These are phyloP conservation scores for Hymenoscyphus fructigenus DNA, from an alignment of 2,329 filamentous ascomycete species.

Conservation along the genomic window DNA sequence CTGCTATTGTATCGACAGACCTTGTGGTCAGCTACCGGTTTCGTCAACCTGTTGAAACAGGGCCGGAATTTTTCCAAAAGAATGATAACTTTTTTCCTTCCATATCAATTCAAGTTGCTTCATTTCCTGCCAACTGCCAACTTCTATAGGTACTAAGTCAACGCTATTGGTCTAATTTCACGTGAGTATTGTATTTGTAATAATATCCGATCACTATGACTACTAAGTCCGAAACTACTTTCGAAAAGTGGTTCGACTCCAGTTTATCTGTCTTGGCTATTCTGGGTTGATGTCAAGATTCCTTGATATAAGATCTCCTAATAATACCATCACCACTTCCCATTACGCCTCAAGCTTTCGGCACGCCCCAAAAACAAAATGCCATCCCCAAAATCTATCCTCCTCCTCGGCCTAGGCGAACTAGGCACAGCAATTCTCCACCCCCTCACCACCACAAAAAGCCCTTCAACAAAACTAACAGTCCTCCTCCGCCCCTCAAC, in stretches of 20 bases:
- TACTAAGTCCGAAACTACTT: neutral
- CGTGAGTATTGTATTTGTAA: neutral
- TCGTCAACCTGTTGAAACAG: no score
- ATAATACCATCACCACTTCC: neutral
- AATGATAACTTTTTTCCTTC: no score
- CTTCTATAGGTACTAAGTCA: no score
- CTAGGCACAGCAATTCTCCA: slow-evolving; percentile 58
- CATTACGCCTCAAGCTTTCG: neutral
- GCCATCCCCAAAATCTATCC: slow-evolving; percentile 38
- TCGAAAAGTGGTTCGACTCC: neutral
- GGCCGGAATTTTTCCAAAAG: no score
- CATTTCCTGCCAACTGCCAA: no score
- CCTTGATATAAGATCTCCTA: neutral
- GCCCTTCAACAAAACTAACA: slow-evolving; percentile 41
- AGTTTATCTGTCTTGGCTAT: neutral
- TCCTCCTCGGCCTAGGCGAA: slow-evolving; percentile 65
- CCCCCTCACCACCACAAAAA: slow-evolving; percentile 44
- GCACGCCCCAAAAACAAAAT: neutral
- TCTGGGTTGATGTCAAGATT: neutral
- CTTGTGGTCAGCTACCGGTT: no score
- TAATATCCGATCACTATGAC: neutral
- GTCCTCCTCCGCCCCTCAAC: slow-evolving; percentile 54
- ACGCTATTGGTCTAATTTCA: no score
- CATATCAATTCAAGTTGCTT: no score
- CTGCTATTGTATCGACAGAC: no score